Evolutionary conservation across 768 basidiomycete species (phyloP).

Genomic region (Amanita rimosa): DNA sequence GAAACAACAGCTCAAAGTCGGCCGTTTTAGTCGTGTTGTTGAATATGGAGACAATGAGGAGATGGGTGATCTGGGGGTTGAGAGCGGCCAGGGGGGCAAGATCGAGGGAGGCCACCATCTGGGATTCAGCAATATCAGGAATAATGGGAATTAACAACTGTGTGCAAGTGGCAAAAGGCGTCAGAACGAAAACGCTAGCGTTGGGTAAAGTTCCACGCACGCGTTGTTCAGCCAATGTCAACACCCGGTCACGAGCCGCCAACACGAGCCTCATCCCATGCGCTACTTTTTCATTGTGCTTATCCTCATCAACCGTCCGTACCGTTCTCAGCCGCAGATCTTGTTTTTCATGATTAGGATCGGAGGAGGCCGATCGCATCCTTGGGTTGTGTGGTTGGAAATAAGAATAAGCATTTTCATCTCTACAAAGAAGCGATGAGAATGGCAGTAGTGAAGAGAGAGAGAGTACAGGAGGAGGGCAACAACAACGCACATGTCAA

Average conservation of each 20-base stretch:
- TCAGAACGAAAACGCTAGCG: not conserved
- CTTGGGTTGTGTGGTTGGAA: slow-evolving; percentile 23
- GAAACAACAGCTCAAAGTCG: slow-evolving; percentile 26
- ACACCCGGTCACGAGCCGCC: slow-evolving; percentile 57
- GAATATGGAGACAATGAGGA: slow-evolving; percentile 51
- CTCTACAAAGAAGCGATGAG: too few relatives aligned
- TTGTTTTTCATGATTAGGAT: slow-evolving; percentile 16
- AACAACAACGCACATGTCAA: slow-evolving; percentile 35
- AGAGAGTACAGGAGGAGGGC: not conserved
- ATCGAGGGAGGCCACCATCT: slow-evolving; percentile 58
- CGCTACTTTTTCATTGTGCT: slow-evolving; percentile 43
- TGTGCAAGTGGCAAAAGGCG: not conserved
- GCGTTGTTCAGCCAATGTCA: slow-evolving; percentile 68
- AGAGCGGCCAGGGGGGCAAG: slow-evolving; percentile 51
- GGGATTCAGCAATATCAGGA: slow-evolving; percentile 30
- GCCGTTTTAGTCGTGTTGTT: slow-evolving; percentile 21
- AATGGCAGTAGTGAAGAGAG: too few relatives aligned
- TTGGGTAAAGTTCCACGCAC: slow-evolving; percentile 21
- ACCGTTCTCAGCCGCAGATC: slow-evolving; percentile 6
- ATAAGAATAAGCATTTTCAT: slow-evolving; percentile 34
- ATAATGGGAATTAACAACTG: slow-evolving; percentile 46
- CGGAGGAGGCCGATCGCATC: slow-evolving; percentile 30
- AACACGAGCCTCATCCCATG: slow-evolving; percentile 61
- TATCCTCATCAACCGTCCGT: slow-evolving; percentile 37
- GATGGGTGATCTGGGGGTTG: slow-evolving; percentile 62